phyloP scores from a whole-genome alignment of 73 alveolate genomes.

The Paramecium sexaurelia region DNA sequence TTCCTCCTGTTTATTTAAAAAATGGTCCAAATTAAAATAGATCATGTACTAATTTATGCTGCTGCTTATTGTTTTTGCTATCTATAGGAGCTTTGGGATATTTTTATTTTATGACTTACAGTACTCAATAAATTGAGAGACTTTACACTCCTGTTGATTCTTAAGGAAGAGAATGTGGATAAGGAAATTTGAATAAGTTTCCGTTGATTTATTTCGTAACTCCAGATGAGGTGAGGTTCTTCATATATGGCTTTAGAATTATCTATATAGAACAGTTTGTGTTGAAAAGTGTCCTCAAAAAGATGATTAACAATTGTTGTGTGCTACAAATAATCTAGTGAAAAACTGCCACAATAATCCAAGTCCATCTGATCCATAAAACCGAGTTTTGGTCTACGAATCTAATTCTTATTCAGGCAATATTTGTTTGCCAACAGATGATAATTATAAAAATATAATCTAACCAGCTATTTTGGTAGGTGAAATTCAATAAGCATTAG shows the following conservation, averaged over 20 bases:
- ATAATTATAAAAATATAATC: not conserved
- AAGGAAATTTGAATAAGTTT: slow-evolving; percentile 36
- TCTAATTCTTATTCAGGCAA: not conserved
- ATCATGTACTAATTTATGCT: slow-evolving; percentile 8
- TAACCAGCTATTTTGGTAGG: slow-evolving; percentile 30
- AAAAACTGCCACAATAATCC: slow-evolving; percentile 13
- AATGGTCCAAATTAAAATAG: slow-evolving; percentile 18
- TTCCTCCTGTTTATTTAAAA: slow-evolving; percentile 37
- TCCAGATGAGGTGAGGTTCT: slow-evolving; percentile 14
- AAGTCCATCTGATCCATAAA: slow-evolving; percentile 4
- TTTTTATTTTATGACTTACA: not conserved
- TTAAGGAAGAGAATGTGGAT: slow-evolving; percentile 30
- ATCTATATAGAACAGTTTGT: slow-evolving; percentile 37
- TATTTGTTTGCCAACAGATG: slow-evolving; percentile 14
- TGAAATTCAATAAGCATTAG: not conserved
- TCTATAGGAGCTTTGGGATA: slow-evolving; percentile 27
- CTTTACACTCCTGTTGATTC: slow-evolving; percentile 46
- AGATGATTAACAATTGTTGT: not conserved
- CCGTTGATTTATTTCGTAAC: slow-evolving; percentile 58
- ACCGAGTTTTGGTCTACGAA: slow-evolving; percentile 2
- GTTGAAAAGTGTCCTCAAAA: slow-evolving; percentile 30
- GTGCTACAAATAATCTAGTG: not conserved
- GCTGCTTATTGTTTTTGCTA: not conserved
- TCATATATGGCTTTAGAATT: not conserved
- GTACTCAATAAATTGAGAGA: not conserved